phyloP scores from a whole-genome alignment of 2,329 filamentous ascomycete genomes.

The Herpotrichia juniperi region DNA sequence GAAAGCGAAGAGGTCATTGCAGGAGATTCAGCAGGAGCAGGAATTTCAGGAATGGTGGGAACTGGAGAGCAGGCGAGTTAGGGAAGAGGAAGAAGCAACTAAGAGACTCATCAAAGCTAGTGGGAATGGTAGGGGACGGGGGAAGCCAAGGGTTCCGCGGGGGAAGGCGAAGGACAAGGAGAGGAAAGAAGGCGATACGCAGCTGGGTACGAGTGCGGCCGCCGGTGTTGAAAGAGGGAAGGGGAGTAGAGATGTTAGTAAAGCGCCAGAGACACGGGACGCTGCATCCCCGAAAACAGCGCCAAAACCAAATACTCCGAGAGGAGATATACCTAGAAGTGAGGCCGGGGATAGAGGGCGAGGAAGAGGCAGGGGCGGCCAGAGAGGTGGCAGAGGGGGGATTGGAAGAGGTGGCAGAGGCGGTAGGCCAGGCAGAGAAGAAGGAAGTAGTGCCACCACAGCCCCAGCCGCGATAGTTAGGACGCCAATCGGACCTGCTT shows the following conservation, averaged over 20 bases:
- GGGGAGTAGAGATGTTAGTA: slow-evolving; percentile 18
- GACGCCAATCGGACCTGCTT: too few species aligned
- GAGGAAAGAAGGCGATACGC: slow-evolving; percentile 27
- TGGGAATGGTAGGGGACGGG: slow-evolving; percentile 29
- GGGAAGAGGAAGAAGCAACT: slow-evolving; percentile 61
- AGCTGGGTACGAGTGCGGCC: slow-evolving; percentile 1
- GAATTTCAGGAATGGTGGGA: slow-evolving; percentile 98
- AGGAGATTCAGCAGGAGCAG: slow-evolving; percentile 96
- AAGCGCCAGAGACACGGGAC: slow-evolving; percentile 4
- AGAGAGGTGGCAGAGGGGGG: slow-evolving; percentile 13
- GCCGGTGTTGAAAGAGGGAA: slow-evolving; percentile 23
- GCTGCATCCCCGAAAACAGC: slow-evolving; percentile 10
- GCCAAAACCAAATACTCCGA: too few species aligned
- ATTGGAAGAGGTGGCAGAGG: slow-evolving; percentile 30
- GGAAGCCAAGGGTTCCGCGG: slow-evolving; percentile 33
- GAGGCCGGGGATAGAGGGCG: slow-evolving; percentile 14
- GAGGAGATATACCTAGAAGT: not conserved
- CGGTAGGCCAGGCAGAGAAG: slow-evolving; percentile 16
- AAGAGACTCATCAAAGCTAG: slow-evolving; percentile 29
- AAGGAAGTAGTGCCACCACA: too few species aligned
- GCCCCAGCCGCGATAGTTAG: too few species aligned
- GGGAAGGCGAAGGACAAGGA: slow-evolving; percentile 29
- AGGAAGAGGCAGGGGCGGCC: slow-evolving; percentile 7
- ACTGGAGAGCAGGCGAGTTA: slow-evolving; percentile 75
- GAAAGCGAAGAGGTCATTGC: slow-evolving; percentile 82